A percentile compares a stretch with the other conserved stretches of the same genome.
phyloP scores from a whole-genome alignment of 371 early-diverging fungal genomes.

The Saksenaea vasiformis region DNA sequence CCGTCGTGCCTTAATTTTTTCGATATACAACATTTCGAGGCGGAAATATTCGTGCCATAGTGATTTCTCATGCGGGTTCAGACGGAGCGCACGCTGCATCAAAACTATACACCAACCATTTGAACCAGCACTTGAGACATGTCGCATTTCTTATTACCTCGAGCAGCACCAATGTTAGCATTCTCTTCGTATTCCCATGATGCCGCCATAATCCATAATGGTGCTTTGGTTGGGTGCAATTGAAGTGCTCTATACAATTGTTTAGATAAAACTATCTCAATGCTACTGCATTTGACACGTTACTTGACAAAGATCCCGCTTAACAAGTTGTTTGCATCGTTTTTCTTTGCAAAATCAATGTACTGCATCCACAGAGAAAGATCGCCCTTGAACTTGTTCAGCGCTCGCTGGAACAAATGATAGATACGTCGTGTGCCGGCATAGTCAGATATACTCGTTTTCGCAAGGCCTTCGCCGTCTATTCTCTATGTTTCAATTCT shows the following conservation, averaged over 20 bases:
- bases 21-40: constrained; percentile 87
- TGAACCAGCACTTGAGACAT: neutral
- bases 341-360: constrained; percentile 76
- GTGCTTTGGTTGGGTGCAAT: constrained; percentile 77
- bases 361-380: constrained; percentile 88
- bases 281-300: constrained; percentile 1
- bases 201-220: constrained; percentile 91
- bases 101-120: constrained; percentile 44
- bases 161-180: constrained; percentile 77
- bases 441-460: constrained; percentile 58
- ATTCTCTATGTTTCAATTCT: neutral
- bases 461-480: constrained; percentile 19
- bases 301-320: constrained; percentile 74
- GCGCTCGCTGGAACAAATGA: constrained; percentile 77
- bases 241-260: constrained; percentile 73
- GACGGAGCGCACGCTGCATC: constrained; percentile 85
- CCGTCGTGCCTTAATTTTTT: constrained; percentile 82
- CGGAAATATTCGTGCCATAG: constrained; percentile 94
- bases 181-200: constrained; percentile 88
- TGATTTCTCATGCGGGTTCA: constrained; percentile 69
- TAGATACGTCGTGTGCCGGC: constrained; percentile 72
- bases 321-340: constrained; percentile 65
- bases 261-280: neutral
- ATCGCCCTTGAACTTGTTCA: constrained; percentile 82
- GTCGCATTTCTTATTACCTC: constrained; percentile 41